A percentile compares a stretch with the other conserved stretches of the same genome.
Evolutionary conservation across 2,329 filamentous ascomycete species (phyloP).

Genomic region (Fusarium sp.): DNA sequence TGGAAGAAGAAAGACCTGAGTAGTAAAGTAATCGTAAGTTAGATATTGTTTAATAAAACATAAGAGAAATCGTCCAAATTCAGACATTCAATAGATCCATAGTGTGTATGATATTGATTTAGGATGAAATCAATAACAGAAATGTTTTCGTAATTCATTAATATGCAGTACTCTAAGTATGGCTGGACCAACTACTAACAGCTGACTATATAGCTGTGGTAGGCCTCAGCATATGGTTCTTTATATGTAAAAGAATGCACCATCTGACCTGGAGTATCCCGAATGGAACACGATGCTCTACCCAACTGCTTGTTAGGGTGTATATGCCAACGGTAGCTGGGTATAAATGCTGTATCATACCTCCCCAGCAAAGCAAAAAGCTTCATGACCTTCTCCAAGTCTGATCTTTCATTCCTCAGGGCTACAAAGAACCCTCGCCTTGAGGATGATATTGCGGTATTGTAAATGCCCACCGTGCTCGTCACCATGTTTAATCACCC

Average conservation of each 20-base stretch:
- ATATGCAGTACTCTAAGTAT: slow-evolving; percentile 2
- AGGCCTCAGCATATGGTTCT: background rate
- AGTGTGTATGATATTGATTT: too few relatives aligned
- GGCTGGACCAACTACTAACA: background rate
- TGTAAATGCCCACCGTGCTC: slow-evolving; percentile 72
- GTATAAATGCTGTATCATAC: background rate
- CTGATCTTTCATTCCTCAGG: slow-evolving; percentile 52
- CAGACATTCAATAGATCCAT: too few relatives aligned
- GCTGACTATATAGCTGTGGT: background rate
- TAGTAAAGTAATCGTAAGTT: too few relatives aligned
- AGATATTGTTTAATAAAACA: too few relatives aligned
- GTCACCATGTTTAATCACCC: slow-evolving; percentile 73
- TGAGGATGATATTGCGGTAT: slow-evolving; percentile 72
- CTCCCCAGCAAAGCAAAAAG: background rate
- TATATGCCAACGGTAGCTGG: background rate
- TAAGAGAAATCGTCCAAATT: too few relatives aligned
- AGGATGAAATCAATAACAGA: background rate
- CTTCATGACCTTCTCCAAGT: background rate
- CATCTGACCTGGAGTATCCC: background rate
- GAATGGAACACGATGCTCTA: background rate
- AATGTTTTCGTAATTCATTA: slow-evolving; percentile 23
- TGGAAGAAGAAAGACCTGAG: too few relatives aligned
- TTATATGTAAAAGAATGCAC: background rate
- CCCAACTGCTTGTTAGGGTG: background rate
- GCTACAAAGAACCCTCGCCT: slow-evolving; percentile 73